phyloP scores from a whole-genome alignment of 768 basidiomycete species.

The Amanita subjunquillea region DNA sequence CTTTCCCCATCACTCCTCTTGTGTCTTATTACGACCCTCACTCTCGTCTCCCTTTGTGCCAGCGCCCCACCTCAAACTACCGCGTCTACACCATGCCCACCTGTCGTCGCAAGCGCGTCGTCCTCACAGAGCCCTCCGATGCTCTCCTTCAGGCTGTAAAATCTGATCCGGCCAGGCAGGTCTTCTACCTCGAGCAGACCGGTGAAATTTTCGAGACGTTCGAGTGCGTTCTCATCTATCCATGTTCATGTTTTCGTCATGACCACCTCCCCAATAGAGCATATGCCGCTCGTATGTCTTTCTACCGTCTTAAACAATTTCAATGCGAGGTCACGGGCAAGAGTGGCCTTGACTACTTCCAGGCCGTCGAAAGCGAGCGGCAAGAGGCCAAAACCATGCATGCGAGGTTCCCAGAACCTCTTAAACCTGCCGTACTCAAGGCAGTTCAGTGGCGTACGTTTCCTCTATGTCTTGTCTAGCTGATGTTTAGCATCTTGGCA shows the following conservation, averaged over 20 bases:
- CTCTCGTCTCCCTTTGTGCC: slow-evolving; percentile 7
- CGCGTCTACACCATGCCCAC: slow-evolving; percentile 54
- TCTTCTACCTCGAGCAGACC: slow-evolving; percentile 89
- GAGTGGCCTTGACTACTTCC: slow-evolving; percentile 87
- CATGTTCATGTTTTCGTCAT: slow-evolving; percentile 11
- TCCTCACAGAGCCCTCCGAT: slow-evolving; percentile 74
- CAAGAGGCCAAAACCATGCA: slow-evolving; percentile 86
- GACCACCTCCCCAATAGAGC: slow-evolving; percentile 27
- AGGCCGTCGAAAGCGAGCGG: slow-evolving; percentile 85
- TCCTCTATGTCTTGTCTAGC: slow-evolving; percentile 9
- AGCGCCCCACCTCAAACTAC: slow-evolving; percentile 9
- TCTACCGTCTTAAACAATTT: slow-evolving; percentile 90
- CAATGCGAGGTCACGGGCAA: slow-evolving; percentile 97
- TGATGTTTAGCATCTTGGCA: slow-evolving; percentile 21
- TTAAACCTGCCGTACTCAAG: slow-evolving; percentile 85
- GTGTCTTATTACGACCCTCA: slow-evolving; percentile 27
- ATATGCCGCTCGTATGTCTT: slow-evolving; percentile 87
- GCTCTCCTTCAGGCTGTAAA: slow-evolving; percentile 56
- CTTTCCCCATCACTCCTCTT: slow-evolving; percentile 38
- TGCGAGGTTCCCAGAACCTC: slow-evolving; percentile 81
- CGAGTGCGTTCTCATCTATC: slow-evolving; percentile 54
- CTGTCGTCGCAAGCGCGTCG: slow-evolving; percentile 83
- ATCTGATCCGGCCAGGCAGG: slow-evolving; percentile 58
- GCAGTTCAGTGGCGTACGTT: slow-evolving; percentile 94
- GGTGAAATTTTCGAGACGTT: slow-evolving; percentile 97